phyloP scores from a whole-genome alignment of 169 alveolate genomes.

The Cryptosporidium xiaoi region DNA sequence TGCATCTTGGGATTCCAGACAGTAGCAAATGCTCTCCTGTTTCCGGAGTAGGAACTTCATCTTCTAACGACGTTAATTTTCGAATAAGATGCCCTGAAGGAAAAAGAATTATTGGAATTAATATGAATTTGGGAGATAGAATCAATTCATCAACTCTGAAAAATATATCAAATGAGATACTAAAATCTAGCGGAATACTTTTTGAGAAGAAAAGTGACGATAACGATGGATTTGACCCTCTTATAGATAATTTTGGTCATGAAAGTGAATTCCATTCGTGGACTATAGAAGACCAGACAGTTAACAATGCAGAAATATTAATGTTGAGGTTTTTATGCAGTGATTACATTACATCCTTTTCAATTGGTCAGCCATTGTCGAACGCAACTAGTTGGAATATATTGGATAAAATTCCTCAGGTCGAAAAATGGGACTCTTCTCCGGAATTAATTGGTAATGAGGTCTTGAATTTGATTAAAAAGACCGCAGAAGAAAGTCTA shows the following conservation, averaged over 20 bases:
- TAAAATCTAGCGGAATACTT: neutral
- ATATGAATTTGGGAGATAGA: conserved; percentile 27
- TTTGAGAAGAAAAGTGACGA: neutral
- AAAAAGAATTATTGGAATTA: conserved; percentile 53
- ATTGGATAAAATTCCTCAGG: conserved; percentile 34
- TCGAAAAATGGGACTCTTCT: conserved; percentile 50
- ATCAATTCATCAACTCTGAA: conserved; percentile 8
- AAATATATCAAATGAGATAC: conserved; percentile 33
- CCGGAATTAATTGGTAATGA: neutral
- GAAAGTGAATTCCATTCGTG: neutral
- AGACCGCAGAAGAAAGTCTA: conserved; percentile 18
- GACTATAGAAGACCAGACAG: neutral
- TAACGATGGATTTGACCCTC: neutral
- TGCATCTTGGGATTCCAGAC: conserved; percentile 10
- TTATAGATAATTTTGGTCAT: conserved; percentile 9
- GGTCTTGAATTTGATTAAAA: neutral
- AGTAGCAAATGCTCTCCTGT: conserved; percentile 1
- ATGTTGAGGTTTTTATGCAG: conserved; percentile 50
- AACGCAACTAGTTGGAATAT: conserved; percentile 65
- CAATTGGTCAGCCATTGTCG: conserved; percentile 38
- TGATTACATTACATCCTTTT: conserved; percentile 47
- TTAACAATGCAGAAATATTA: conserved; percentile 47
- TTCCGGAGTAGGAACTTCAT: conserved; percentile 43
- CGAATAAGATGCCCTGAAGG: conserved; percentile 46
- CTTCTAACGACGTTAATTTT: conserved; percentile 16